Base-by-base conservation (phyloP, 2,329 filamentous ascomycete genomes). In the Huntiella omanensis region DNA sequence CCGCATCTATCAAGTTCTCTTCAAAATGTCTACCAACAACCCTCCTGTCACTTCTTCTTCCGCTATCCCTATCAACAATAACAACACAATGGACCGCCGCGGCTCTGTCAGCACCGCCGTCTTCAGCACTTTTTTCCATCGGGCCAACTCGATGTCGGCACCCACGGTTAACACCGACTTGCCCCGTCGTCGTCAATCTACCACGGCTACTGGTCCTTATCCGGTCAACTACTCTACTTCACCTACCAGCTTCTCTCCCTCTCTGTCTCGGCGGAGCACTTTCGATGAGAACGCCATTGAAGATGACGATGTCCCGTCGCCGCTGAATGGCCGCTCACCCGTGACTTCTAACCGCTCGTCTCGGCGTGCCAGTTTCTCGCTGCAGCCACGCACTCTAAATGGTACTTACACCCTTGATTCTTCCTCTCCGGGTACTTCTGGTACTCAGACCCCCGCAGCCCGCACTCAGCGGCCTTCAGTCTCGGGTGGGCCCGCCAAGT, bases 271-370 rank as follows among this genome's bases (percentile, higher is more conserved):
- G 49, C 71, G 71, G 48, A 86, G 81, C 60, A 84, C 81, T 56
- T 75, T 68, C 46, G 81, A 87, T 53, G 83, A 87, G 61, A 79
- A 64, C 54, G 81, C 80, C 42, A 71, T 81, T 50, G 79, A 84
- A 51, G 82, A 87, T 50, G 74, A 77, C 37, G 74, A 77, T 16
- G 64, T 67, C 46, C 62, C 67, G 35, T 60, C 65, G 22, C 45
- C 51, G 22, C 33, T 49, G 32, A 15, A 33, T 7, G 43, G 47
- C 32, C 37, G 47, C 5, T 41, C 37, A 16, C 47, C 47, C 13
- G 38, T 43, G n/a, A 28, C 40, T 13, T 46, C 43, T 13, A 33
- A 37, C 32, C 38, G 41, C 32, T 45, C 43, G 4, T 49, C 47
- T 22, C 43, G 47, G 13, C 47, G 47, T 37, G 39, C 47, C 19